Percentiles rank a stretch among this genome's conserved stretches.
These are phyloP conservation scores for Penicillium janthinellum DNA, from an alignment of 2,329 filamentous ascomycete genomes.

Conservation along the genomic window DNA sequence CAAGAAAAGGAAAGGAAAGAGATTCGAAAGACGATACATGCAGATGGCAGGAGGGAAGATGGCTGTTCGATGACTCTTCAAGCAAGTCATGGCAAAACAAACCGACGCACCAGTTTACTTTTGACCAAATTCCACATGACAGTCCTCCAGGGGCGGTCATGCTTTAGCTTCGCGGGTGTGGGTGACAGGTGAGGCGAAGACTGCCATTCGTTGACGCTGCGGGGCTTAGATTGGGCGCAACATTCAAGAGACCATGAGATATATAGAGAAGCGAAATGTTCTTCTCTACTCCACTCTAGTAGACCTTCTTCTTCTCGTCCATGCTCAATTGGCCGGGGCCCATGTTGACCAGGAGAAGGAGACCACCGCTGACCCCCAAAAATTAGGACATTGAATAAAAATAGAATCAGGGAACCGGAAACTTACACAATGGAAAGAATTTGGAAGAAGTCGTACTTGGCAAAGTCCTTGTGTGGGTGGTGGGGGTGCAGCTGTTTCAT, in stretches of 20 bases:
- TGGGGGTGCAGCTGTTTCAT: constrained; percentile 79
- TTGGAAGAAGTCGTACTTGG: constrained; percentile 99
- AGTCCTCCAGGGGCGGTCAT: neutral
- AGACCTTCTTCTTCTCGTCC: constrained; percentile 99
- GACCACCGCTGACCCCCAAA: constrained; percentile 65
- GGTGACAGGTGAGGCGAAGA: neutral
- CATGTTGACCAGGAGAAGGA: constrained; percentile 96
- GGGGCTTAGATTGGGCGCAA: constrained; percentile 17
- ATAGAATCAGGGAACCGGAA: neutral
- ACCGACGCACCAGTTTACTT: neutral
- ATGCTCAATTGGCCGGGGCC: constrained; percentile 96
- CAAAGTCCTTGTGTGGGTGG: constrained; percentile 99
- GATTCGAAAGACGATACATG: neutral
- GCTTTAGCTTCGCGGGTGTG: neutral
- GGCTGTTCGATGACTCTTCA: neutral
- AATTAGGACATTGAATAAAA: constrained; percentile 5
- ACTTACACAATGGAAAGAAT: constrained; percentile 92
- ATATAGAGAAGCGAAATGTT: constrained; percentile 10
- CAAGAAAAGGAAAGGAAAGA: neutral
- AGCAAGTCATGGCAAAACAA: neutral
- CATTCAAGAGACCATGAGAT: constrained; percentile 12
- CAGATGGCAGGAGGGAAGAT: neutral
- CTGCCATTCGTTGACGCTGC: neutral
- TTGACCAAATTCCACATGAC: neutral
- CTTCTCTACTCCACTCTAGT: constrained; percentile 55